Evolutionary conservation across 306 rosid species (phyloP).

Genomic region (Corylus avellana): DNA sequence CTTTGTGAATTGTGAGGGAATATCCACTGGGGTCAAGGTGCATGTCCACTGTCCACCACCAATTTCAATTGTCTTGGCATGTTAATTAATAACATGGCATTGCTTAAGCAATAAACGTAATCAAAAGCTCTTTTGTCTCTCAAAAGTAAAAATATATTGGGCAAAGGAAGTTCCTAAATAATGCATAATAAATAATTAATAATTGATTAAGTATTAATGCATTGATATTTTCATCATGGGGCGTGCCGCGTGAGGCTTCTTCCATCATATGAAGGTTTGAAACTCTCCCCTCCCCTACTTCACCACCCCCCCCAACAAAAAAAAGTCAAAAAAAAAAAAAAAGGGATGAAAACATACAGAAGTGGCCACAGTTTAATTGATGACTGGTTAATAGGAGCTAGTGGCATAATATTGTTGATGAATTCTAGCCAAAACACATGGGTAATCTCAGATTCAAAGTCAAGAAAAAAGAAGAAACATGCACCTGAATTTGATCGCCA

Average conservation of each 20-base stretch:
- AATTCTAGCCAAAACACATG: slow-evolving; percentile 16
- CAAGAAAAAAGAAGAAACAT: not conserved
- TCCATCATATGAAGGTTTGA: not conserved
- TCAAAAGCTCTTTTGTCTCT: not conserved
- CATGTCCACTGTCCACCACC: not conserved
- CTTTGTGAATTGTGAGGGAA: not conserved
- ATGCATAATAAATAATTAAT: no score
- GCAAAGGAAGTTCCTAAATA: no score
- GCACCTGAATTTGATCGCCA: slow-evolving; percentile 94
- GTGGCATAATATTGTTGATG: slow-evolving; percentile 34
- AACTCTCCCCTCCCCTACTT: not conserved
- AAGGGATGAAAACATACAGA: not conserved
- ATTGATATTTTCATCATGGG: not conserved
- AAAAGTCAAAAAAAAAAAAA: not conserved
- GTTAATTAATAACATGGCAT: slow-evolving; percentile 1
- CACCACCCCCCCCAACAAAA: not conserved
- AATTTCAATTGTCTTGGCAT: not conserved
- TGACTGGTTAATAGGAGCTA: no score
- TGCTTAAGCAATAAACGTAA: not conserved
- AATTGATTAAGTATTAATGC: not conserved
- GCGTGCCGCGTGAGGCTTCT: no score
- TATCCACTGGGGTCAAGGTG: not conserved
- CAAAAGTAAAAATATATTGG: not conserved
- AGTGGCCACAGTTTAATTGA: not conserved
- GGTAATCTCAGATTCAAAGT: not conserved